phyloP scores from a whole-genome alignment of 768 basidiomycete genomes.

The Suillus clintonianus region DNA sequence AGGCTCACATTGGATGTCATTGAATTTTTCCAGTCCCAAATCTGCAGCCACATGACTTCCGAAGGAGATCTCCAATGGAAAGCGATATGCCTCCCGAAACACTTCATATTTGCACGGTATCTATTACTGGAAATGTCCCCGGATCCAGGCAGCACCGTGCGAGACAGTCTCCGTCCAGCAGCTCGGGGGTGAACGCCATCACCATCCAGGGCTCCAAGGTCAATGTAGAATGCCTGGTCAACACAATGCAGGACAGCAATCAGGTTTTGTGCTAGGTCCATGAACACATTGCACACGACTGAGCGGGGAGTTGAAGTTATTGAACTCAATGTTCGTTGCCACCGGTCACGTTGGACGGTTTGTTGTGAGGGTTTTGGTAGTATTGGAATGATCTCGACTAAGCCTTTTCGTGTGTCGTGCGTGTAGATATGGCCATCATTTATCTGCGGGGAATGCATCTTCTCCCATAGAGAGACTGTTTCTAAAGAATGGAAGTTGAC shows the following conservation, averaged over 20 bases:
- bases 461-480: background rate
- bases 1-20: background rate
- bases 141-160: background rate
- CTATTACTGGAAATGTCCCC: accelerated
- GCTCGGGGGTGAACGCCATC: background rate
- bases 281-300: background rate
- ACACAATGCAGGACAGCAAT: background rate
- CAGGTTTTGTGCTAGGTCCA: background rate
- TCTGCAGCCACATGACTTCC: background rate
- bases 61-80: background rate
- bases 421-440: background rate
- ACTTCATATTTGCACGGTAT: background rate
- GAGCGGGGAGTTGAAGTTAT: background rate
- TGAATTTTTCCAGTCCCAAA: background rate
- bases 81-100: background rate
- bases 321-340: background rate
- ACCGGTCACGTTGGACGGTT: background rate
- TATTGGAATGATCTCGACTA: background rate
- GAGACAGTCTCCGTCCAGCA: background rate
- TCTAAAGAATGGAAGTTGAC: background rate
- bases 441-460: background rate
- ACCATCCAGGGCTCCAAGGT: background rate
- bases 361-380: background rate
- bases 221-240: background rate
- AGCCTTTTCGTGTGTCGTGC: background rate